phyloP scores from a whole-genome alignment of 2,329 filamentous ascomycete genomes.

The Talaromyces albobiverticillius region DNA sequence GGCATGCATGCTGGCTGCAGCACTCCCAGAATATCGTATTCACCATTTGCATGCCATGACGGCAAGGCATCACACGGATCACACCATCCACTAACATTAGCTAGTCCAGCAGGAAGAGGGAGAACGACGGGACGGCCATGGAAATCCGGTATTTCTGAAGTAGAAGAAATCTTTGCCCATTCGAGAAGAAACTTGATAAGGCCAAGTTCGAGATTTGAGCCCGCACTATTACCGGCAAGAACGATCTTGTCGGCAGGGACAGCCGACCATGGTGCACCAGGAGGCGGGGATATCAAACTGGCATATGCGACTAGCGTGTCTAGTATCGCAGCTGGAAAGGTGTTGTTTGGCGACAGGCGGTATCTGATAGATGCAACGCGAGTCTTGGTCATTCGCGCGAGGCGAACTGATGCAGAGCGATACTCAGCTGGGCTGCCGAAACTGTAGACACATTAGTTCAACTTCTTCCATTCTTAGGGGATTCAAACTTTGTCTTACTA shows the following conservation, averaged over 20 bases:
- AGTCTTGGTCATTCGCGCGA: slow-evolving; percentile 11
- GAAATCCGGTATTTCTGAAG: background rate
- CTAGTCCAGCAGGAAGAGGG: slow-evolving; percentile 2
- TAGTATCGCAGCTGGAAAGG: slow-evolving; percentile 7
- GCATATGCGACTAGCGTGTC: slow-evolving; percentile 11
- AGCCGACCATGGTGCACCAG: slow-evolving; percentile 9
- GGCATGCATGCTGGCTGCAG: slow-evolving; percentile 13
- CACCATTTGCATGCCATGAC: slow-evolving; percentile 10
- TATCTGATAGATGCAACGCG: slow-evolving; percentile 11
- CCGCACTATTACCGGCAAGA: slow-evolving; percentile 9
- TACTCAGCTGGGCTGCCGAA: slow-evolving; percentile 6
- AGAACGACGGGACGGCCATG: background rate
- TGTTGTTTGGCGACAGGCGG: slow-evolving; percentile 3
- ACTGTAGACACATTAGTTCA: background rate
- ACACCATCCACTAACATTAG: slow-evolving; percentile 10
- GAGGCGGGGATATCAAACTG: slow-evolving; percentile 4
- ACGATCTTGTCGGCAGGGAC: slow-evolving; percentile 8
- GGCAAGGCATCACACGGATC: slow-evolving; percentile 9
- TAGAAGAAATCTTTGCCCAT: slow-evolving; percentile 4
- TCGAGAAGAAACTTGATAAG: slow-evolving; percentile 11
- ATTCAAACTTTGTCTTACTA: slow-evolving; percentile 1
- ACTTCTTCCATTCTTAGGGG: background rate
- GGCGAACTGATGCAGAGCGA: slow-evolving; percentile 2
- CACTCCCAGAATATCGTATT: slow-evolving; percentile 6
- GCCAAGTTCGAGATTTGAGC: slow-evolving; percentile 5